Percentiles rank a stretch among this genome's conserved stretches.
Conservation (phyloP, 352 stramenopile species). For the Aphanomyces stellatus region DNA sequence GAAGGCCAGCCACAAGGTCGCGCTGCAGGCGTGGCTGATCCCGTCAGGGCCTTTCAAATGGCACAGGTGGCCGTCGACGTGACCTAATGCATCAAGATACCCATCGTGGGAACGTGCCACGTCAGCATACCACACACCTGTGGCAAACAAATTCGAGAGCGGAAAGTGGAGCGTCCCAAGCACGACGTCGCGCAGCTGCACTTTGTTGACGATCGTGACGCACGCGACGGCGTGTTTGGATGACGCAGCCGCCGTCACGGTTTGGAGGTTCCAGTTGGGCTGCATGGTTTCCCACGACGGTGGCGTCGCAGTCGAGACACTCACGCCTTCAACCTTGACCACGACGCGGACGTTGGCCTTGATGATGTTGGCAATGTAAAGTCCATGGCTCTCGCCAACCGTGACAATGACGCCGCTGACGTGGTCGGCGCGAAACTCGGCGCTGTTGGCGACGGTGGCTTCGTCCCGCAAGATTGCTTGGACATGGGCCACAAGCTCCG, state of each 20-base stretch:
- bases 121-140: neutral
- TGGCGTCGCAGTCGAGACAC: neutral
- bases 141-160: neutral
- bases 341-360: constrained; percentile 5
- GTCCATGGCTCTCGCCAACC: neutral
- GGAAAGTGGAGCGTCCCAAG: neutral
- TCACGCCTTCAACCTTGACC: neutral
- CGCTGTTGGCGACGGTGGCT: neutral
- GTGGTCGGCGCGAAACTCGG: constrained; percentile 3
- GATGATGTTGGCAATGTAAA: neutral
- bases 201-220: neutral
- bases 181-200: neutral
- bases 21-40: neutral
- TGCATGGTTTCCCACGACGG: constrained; percentile 16
- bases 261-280: constrained; percentile 14
- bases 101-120: neutral
- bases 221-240: neutral
- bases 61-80: neutral
- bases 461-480: constrained; percentile 2
- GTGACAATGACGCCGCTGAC: constrained; percentile 9
- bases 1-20: neutral
- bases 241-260: neutral
- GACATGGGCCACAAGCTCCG: neutral
- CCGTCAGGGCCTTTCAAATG: no score
- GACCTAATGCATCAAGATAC: neutral